A percentile compares a stretch with the other conserved stretches of the same genome.
These are phyloP conservation scores for Ormosia semicastrata DNA, from an alignment of 306 rosid species.

Conservation along the genomic window DNA sequence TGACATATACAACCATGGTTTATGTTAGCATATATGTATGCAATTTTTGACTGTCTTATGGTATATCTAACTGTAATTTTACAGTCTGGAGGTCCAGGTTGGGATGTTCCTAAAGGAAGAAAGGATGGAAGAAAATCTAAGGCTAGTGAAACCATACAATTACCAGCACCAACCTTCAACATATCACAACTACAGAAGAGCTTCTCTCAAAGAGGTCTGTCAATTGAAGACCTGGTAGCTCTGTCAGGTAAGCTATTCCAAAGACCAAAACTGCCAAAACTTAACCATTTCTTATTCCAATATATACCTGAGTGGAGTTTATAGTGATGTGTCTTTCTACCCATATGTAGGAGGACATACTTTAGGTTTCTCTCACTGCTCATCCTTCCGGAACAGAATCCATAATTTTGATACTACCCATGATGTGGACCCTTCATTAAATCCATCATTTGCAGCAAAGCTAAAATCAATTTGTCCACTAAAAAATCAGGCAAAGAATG, in stretches of 20 bases:
- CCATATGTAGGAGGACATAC: slow-evolving; percentile 80
- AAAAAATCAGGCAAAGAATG: slow-evolving; percentile 49
- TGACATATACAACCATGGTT: neutral
- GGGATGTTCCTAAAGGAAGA: slow-evolving; percentile 90
- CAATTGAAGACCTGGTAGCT: slow-evolving; percentile 63
- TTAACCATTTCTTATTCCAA: neutral
- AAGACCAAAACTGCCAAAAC: neutral
- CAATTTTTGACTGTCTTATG: neutral
- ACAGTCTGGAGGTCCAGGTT: slow-evolving; percentile 86
- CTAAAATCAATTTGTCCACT: slow-evolving; percentile 59
- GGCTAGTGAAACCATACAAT: slow-evolving; percentile 66
- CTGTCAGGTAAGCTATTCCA: slow-evolving; percentile 70
- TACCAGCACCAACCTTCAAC: slow-evolving; percentile 83
- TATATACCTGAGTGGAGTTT: neutral
- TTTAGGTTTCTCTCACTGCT: slow-evolving; percentile 86
- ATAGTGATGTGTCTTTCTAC: slow-evolving; percentile 2
- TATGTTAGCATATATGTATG: neutral
- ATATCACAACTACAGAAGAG: slow-evolving; percentile 70
- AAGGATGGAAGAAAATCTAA: slow-evolving; percentile 80
- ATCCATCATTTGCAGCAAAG: slow-evolving; percentile 52
- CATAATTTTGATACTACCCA: slow-evolving; percentile 57
- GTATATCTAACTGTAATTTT: neutral
- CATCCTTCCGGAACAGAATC: slow-evolving; percentile 76
- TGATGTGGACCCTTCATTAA: slow-evolving; percentile 59
- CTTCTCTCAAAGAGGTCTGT: slow-evolving; percentile 77